Conservation (phyloP, 192 early-diverging fungal genomes). For the Podila epicladia region DNA sequence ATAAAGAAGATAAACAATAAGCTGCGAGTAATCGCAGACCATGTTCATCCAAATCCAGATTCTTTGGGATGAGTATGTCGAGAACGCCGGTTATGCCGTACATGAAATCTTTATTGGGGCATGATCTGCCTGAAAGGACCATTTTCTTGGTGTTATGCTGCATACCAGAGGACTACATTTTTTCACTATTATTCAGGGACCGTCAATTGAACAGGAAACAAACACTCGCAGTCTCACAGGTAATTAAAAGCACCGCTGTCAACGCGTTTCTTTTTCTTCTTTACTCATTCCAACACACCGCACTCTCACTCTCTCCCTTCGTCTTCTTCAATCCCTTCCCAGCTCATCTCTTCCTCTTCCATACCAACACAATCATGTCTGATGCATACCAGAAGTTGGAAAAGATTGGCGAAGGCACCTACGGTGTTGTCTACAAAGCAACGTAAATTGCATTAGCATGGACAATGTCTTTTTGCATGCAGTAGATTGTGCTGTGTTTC, state of each 20-base stretch:
- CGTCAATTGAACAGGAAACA: too few species aligned
- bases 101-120: too few species aligned
- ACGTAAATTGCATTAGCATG: constrained; percentile 12
- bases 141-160: too few species aligned
- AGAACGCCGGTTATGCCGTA: too few species aligned
- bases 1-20: too few species aligned
- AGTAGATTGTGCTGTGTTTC: neutral
- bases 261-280: neutral
- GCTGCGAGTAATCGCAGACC: too few species aligned
- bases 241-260: neutral
- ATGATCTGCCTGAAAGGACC: too few species aligned
- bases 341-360: too few species aligned
- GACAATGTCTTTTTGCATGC: neutral
- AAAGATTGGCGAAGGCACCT: constrained; percentile 88
- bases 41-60: too few species aligned
- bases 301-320: neutral
- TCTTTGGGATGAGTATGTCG: too few species aligned
- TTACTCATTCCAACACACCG: neutral
- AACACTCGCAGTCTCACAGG: neutral
- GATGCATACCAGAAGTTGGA: constrained; percentile 76
- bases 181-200: too few species aligned
- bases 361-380: neutral
- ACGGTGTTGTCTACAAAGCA: constrained; percentile 84
- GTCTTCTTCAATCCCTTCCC: neutral
- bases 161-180: too few species aligned